phyloP scores from a whole-genome alignment of 1,284 basidiomycete species.

The Fomitopsis betulina region DNA sequence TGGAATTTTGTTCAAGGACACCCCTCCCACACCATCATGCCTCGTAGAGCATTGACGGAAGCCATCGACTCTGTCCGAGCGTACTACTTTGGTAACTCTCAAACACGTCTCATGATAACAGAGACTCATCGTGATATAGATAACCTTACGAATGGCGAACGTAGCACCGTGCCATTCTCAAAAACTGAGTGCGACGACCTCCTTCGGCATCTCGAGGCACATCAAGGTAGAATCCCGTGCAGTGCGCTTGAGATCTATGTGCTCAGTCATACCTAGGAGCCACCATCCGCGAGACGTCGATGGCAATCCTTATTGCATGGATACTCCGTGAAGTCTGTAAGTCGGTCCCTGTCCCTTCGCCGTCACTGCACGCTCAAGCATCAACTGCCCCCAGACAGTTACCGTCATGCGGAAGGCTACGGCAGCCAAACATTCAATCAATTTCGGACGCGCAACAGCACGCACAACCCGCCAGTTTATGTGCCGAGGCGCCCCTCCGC shows the following conservation, averaged over 20 bases:
- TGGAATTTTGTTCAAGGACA: conserved; percentile 49
- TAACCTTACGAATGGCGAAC: conserved; percentile 38
- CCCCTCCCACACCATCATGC: conserved; percentile 38
- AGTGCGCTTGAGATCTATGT: not conserved
- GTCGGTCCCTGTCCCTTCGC: not conserved
- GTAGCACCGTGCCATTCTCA: conserved; percentile 44
- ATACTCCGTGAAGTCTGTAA: conserved; percentile 36
- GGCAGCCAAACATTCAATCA: conserved; percentile 37
- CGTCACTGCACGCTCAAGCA: too few relatives aligned
- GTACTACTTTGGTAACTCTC: conserved; percentile 37
- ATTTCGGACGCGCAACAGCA: conserved; percentile 22
- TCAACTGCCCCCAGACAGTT: conserved; percentile 29
- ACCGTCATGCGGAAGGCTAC: conserved; percentile 39
- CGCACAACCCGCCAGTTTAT: conserved; percentile 12
- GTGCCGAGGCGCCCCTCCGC: conserved; percentile 12
- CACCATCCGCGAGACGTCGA: not conserved
- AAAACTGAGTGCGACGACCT: conserved; percentile 48
- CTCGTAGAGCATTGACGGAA: conserved; percentile 36
- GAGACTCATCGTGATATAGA: conserved; percentile 19
- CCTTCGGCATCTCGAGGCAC: conserved; percentile 29
- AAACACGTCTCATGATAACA: not conserved
- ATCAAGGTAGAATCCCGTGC: conserved; percentile 17
- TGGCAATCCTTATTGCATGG: conserved; percentile 13
- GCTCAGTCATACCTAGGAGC: not conserved
- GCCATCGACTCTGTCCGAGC: conserved; percentile 46